These are phyloP conservation scores for Colletotrichum sp. DNA, from an alignment of 2,329 filamentous ascomycete genomes.

Conservation along the genomic window DNA sequence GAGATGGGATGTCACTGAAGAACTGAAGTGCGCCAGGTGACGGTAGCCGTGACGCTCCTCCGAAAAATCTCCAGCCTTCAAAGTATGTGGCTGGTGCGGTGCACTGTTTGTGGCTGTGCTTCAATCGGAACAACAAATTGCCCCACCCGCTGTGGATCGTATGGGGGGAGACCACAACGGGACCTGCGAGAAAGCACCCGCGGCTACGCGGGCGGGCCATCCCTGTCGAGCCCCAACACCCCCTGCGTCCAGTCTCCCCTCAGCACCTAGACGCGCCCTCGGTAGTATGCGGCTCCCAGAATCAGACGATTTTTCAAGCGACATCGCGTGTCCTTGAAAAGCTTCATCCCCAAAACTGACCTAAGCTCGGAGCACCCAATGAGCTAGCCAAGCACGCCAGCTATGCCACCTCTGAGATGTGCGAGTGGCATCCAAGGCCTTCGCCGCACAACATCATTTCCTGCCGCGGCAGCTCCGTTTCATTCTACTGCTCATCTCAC, in stretches of 20 bases:
- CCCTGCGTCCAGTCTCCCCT: constrained; percentile 1
- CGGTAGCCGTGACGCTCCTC: constrained; percentile 1
- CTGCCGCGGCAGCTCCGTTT: not conserved
- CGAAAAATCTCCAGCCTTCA: not conserved
- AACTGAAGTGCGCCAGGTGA: not conserved
- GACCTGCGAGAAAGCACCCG: constrained; percentile 11
- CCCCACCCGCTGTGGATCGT: not conserved
- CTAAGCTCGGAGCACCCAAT: not conserved
- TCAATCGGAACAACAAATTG: constrained; percentile 1
- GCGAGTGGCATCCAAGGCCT: not conserved
- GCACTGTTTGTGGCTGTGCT: not conserved
- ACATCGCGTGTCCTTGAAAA: not conserved
- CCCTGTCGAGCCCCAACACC: constrained; percentile 5
- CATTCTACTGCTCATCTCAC: not conserved
- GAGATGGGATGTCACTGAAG: not conserved
- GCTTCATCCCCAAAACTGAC: not conserved
- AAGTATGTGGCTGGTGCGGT: not conserved
- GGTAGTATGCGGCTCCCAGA: constrained; percentile 3
- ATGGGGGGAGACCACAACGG: not conserved
- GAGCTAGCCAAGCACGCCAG: not conserved
- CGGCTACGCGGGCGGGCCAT: constrained; percentile 16
- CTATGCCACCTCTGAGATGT: not conserved
- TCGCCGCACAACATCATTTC: not conserved
- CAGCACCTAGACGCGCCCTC: not conserved
- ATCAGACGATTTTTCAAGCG: constrained; percentile 10